Conservation (phyloP, 2,329 filamentous ascomycete species). For the Phialocephala subalpina region DNA sequence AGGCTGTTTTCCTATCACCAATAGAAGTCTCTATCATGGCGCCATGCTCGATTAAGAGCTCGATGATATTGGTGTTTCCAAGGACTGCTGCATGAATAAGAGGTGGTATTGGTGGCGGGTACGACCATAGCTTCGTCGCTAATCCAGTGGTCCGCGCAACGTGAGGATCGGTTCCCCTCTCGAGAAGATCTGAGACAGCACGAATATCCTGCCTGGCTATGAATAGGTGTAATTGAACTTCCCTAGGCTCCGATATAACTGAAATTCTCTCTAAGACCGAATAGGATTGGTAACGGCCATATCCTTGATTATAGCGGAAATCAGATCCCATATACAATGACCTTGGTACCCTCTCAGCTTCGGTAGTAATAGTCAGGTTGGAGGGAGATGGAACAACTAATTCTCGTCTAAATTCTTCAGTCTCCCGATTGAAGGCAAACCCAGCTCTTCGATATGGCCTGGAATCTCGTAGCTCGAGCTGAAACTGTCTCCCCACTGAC, state of each 20-base stretch:
- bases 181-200: not conserved
- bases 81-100: not conserved
- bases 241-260: not conserved
- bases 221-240: not conserved
- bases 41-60: not conserved
- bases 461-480: not conserved
- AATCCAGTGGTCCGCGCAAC: not conserved
- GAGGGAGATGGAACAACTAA: not conserved
- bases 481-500: not conserved
- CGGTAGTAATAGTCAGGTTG: not conserved
- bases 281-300: not conserved
- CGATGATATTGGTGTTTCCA: not conserved
- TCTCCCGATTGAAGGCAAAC: not conserved
- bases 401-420: not conserved
- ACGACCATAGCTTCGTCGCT: not conserved
- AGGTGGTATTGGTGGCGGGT: not conserved
- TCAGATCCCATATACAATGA: not conserved
- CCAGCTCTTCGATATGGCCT: not conserved
- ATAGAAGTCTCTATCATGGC: not conserved
- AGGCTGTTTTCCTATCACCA: not conserved
- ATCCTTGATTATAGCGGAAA: not conserved
- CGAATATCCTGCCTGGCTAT: not conserved
- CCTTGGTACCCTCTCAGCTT: not conserved
- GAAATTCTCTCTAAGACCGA: not conserved
- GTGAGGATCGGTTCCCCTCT: not conserved